These are phyloP conservation scores for Nicotiana noctiflora DNA, from an alignment of 257 asterid genomes.

Conservation along the genomic window DNA sequence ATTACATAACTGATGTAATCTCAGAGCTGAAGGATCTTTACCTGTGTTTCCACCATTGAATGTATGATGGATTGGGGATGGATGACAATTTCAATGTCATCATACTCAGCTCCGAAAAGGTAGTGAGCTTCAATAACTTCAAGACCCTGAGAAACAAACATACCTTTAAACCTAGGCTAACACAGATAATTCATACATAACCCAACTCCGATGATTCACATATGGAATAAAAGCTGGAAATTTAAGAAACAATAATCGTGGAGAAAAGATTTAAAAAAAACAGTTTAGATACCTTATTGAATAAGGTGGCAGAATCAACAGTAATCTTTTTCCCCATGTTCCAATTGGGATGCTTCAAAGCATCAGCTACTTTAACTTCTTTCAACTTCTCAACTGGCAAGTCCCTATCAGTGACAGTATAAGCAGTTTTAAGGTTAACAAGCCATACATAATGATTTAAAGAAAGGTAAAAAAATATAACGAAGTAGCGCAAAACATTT, in stretches of 20 bases:
- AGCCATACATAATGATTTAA: neutral
- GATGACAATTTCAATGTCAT: conserved; percentile 80
- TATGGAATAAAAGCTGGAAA: neutral
- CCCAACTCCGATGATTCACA: neutral
- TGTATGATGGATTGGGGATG: conserved; percentile 98
- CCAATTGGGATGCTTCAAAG: conserved; percentile 99
- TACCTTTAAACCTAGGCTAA: neutral
- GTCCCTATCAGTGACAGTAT: conserved; percentile 43
- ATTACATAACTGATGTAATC: neutral
- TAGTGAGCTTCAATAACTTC: conserved; percentile 99
- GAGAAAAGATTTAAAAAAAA: neutral
- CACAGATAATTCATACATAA: neutral
- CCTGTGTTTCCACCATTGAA: conserved; percentile 98
- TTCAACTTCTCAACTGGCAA: conserved; percentile 86
- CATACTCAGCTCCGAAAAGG: conserved; percentile 88
- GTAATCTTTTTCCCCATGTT: conserved; percentile 97
- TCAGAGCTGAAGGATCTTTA: conserved; percentile 11
- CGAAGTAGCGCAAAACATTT: neutral
- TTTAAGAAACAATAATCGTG: neutral
- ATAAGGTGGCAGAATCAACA: conserved; percentile 97
- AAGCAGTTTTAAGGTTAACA: neutral
- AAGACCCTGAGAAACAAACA: conserved; percentile 50
- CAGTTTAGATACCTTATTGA: conserved; percentile 71
- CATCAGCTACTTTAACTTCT: conserved; percentile 97
- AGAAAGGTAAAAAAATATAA: neutral